Percentiles rank a stretch among this genome's conserved stretches.
Evolutionary conservation across 257 asterid genomes (phyloP).

Genomic region (Solanum arcanum): DNA sequence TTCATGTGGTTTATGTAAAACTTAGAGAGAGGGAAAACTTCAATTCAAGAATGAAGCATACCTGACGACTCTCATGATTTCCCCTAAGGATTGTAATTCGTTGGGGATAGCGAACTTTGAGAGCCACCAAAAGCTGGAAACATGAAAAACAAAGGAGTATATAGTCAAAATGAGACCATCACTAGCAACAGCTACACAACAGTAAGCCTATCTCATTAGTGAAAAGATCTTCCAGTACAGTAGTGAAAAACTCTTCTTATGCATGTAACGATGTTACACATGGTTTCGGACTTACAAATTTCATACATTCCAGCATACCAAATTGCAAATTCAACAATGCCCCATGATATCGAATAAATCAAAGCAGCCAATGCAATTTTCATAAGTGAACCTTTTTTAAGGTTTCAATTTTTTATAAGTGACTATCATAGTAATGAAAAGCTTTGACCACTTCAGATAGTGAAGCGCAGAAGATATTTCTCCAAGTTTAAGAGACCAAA

Average conservation of each 20-base stretch:
- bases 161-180: not conserved
- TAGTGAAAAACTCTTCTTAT: not conserved
- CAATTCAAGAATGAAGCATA: conserved; percentile 5
- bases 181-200: not conserved
- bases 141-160: not conserved
- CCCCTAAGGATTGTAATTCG: conserved; percentile 61
- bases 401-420: not conserved
- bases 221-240: not conserved
- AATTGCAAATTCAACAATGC: not conserved
- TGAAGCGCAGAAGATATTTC: not conserved
- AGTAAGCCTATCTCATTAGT: not conserved
- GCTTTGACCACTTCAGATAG: not conserved
- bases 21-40: not conserved
- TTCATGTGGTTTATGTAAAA: not conserved
- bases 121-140: conserved; percentile 39
- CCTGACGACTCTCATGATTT: conserved; percentile 80
- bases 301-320: not conserved
- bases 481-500: not conserved
- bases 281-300: not conserved
- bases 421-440: not conserved
- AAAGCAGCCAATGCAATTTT: not conserved
- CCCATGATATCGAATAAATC: not conserved
- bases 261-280: not conserved
- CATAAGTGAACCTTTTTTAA: not conserved
- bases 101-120: conserved; percentile 43